Base-by-base conservation (phyloP, 257 asterid genomes). In the Salvia rosmarinus region DNA sequence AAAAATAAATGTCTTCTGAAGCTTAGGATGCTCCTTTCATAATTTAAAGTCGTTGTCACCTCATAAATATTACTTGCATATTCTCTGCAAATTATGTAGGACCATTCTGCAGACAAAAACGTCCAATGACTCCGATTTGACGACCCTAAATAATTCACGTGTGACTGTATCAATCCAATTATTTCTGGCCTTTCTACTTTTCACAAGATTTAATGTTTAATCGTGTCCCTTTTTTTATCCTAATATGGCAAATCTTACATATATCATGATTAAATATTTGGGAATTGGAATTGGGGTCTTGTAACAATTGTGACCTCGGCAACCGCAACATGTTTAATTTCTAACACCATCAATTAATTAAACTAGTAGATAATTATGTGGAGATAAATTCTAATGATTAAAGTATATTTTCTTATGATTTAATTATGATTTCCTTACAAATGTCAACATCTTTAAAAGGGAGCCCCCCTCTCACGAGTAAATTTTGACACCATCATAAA, bases 391-490 rank as follows among this genome's bases (percentile, higher is more conserved):
- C 40, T 56, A 56, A 28, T 28, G 32, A 52, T 1, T 8, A 46
- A 47, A 71, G 52, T 23, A 16, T 55, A 9, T 20, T 1, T 64
- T 51, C 32, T 21, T 32, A 3, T 9, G 46, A 14, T 14, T n/a
- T 16, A 20, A n/a, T 21, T 52, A n/a, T 63, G 21, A 0, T 32
- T 52, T 28, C 3, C 30, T 44, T 0, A 9, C 51, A 30, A 20
- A 42, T 71, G 80, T 77, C 75, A 74, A 59, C 68, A 70, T 67
- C 70, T n/a, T 37, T 13, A 10, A 46, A 3, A 58, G 75, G 79
- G 77, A 37, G 64, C 70, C 75, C 80, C 80, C 64, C 46, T 56
- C 49, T 78, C 84, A 81, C 85, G 84, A 76, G 80, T 42, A 59
- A 59, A 58, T 19, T 61, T 80, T 32, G 76, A 57, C 61, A 34